Percentiles rank a stretch among this genome's conserved stretches.
Evolutionary conservation across 768 basidiomycete species (phyloP).

Genomic region (Pleurotus ostreatus): DNA sequence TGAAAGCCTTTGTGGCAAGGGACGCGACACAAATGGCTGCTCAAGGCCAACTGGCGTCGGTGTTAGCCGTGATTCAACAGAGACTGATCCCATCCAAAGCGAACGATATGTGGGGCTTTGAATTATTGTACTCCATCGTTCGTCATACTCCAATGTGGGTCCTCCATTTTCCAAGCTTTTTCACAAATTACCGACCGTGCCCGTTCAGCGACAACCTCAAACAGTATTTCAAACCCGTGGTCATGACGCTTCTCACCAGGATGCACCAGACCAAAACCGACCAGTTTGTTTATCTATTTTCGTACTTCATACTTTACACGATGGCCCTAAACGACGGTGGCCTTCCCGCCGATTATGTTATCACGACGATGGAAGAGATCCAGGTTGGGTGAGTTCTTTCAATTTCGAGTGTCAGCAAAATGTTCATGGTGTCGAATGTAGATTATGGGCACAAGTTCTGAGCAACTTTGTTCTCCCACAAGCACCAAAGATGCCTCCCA

Average conservation of each 20-base stretch:
- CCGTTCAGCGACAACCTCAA: conserved; percentile 40
- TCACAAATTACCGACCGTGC: too few relatives aligned
- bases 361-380: conserved; percentile 75
- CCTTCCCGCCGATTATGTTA: conserved; percentile 74
- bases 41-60: conserved; percentile 66
- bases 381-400: conserved; percentile 65
- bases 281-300: conserved; percentile 79
- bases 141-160: conserved; percentile 73
- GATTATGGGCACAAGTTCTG: conserved; percentile 78
- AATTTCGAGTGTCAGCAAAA: too few relatives aligned
- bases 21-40: conserved; percentile 66
- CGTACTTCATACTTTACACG: conserved; percentile 71
- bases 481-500: conserved; percentile 71
- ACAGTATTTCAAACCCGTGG: conserved; percentile 68
- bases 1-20: conserved; percentile 77
- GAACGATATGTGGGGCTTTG: conserved; percentile 91
- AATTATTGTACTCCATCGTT: conserved; percentile 77
- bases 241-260: conserved; percentile 78
- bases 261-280: conserved; percentile 89
- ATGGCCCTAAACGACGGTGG: conserved; percentile 74
- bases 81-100: conserved; percentile 81
- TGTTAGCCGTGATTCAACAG: conserved; percentile 89
- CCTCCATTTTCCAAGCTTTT: not conserved
- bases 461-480: conserved; percentile 77
- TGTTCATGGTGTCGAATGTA: conserved; percentile 8